Evolutionary conservation across 768 basidiomycete species (phyloP), one percentile per base, ranked within the genome.

Genomic region (Auricularia heimuer): DNA sequence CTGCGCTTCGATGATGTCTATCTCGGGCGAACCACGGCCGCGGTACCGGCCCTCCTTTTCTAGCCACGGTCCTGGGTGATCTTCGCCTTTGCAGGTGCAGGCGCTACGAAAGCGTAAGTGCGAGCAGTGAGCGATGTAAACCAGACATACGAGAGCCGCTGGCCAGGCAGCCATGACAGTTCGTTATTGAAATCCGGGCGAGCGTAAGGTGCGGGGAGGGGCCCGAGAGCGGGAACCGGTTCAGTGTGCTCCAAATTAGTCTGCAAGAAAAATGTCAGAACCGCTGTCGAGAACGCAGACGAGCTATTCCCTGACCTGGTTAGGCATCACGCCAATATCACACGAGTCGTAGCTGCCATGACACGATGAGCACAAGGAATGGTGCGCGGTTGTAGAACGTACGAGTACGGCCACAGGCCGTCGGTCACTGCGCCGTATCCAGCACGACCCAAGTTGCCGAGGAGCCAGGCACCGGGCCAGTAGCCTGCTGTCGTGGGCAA

Each of bases 381-480:
- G 8, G 72, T 95, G 96, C 58, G n/a, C 11, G 39, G 76, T 82
- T 8, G 39, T 7, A 14, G 39, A 14, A 42, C 39, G 66, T 75
- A 88, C 74, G 90, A 86, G 75, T 92, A 92, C 1, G 91, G 90
- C 89, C 91, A 90, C 65, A 81, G 81, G 3, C 93, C 92, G 62
- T 94, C 91, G 0, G 88, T 88, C 1, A 89, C 85, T 0, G 86
- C 90, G 4, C 84, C 78, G 72, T 90, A 94, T 4, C 92, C 93
- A 0, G 92, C 85, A 47, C 93, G 77, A 1, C 85, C 92, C 4
- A 94, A 80, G 72, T 94, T 96, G 2, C 92, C 92, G 86, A 90
- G 89, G 21, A 89, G 90, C 92, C 92, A 94, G 1, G 82, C 83
- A 68, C 89, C 91, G 39, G 90, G 92, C 92, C 90, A 92, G 70